Evolutionary conservation across 768 basidiomycete species (phyloP), one percentile per base, ranked within the genome.

Genomic region (Lenzites betulinus): DNA sequence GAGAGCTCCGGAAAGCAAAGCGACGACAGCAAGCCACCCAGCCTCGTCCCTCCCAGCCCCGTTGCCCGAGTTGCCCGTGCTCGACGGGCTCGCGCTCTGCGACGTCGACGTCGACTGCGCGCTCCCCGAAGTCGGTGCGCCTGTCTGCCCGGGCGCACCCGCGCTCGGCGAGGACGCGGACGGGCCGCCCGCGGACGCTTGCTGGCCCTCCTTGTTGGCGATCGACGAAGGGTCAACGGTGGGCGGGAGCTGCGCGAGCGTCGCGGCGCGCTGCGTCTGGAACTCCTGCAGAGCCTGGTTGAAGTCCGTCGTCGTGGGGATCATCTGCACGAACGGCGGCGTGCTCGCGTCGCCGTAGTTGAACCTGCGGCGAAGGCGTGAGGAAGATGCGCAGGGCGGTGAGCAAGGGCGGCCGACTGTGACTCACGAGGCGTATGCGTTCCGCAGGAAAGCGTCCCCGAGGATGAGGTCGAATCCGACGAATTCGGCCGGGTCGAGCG

Each of bases 371-470:
- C 7, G 28, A 18, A 35, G 16, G 6, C 30, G 28, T 54, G 28
- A 54, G 42, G n/a, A n/a, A n/a, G n/a, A n/a, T n/a, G n/a, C n/a
- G n/a, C n/a, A n/a, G n/a, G n/a, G n/a, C n/a, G n/a, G n/a, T n/a
- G n/a, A n/a, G n/a, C n/a, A n/a, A n/a, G n/a, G n/a, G n/a, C n/a
- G n/a, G n/a, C n/a, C n/a, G n/a, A n/a, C n/a, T n/a, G n/a, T n/a
- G 16, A 25, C 70, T 63, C 60, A 76, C 68, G 73, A 60, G 7
- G 65, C 63, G 58, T 76, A 76, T 49, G 71, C 70, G 55, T 73
- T 75, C 49, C 74, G 71, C 36, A 76, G 65, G 68, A 76, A 72
- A 20, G 70, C 65, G 59, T 73, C 73, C 12, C 75, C 75, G 39
- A 75, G 64, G 47, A 76, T 66, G 30, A 73, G 61, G 58, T 74